Conservation (phyloP, 2,329 filamentous ascomycete genomes). For the Arthroderma uncinatum region DNA sequence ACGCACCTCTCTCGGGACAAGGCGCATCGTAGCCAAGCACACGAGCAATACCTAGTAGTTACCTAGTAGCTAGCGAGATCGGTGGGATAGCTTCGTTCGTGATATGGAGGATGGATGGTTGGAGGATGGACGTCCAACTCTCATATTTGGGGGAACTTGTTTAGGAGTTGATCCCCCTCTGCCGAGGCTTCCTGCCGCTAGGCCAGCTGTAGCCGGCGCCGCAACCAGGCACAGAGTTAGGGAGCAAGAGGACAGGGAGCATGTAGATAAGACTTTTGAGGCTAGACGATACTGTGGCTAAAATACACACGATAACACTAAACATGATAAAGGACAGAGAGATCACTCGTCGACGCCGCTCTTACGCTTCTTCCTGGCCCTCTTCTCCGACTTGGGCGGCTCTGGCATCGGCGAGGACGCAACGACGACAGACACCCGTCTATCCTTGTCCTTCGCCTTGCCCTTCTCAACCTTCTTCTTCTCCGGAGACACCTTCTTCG, state of each 20-base stretch:
- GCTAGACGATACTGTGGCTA: too few species aligned
- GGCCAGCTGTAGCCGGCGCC: not conserved
- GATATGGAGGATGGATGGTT: too few species aligned
- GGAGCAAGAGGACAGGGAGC: not conserved
- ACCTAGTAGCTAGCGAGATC: not conserved
- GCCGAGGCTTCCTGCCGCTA: not conserved
- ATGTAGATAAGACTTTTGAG: too few species aligned
- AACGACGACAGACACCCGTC: not conserved
- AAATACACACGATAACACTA: not conserved
- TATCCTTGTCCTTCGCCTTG: conserved; percentile 25
- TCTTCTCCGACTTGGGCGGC: conserved; percentile 24
- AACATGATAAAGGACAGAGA: not conserved
- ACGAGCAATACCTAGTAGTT: not conserved
- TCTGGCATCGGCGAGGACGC: conserved; percentile 21
- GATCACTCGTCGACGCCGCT: conserved; percentile 10
- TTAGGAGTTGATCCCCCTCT: not conserved
- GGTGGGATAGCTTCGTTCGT: too few species aligned
- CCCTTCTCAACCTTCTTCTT: conserved; percentile 25
- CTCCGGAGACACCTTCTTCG: conserved; percentile 29
- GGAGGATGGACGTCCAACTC: too few species aligned
- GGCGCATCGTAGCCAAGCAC: conserved; percentile 28
- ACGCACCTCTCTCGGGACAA: conserved; percentile 38
- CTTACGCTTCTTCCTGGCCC: conserved; percentile 35
- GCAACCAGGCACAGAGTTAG: not conserved
- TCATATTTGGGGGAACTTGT: too few species aligned